Conservation (phyloP, 305 asterid genomes). For the Stenogyne calaminthoides region DNA sequence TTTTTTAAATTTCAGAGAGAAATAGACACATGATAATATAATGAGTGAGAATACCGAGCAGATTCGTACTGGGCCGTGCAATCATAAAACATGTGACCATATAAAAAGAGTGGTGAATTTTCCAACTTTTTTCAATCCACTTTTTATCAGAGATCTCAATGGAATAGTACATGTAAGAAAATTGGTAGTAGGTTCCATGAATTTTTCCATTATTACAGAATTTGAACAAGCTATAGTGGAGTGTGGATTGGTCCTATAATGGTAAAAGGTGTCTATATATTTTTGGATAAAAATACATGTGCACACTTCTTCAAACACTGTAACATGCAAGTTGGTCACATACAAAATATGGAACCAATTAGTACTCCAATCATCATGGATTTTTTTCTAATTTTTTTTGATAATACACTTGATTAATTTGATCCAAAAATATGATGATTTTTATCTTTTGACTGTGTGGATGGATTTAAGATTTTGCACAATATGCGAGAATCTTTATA, state of each 20-base stretch:
- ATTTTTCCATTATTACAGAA: constrained; percentile 12
- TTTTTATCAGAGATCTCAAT: background rate
- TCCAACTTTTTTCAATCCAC: background rate
- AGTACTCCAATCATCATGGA: background rate
- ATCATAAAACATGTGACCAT: background rate
- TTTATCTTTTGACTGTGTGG: no score
- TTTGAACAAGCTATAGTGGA: constrained; percentile 9
- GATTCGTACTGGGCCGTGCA: background rate
- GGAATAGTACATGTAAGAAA: background rate
- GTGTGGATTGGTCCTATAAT: constrained; percentile 5
- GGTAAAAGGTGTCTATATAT: constrained; percentile 13
- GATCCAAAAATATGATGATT: background rate
- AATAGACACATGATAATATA: no score
- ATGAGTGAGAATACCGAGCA: no score
- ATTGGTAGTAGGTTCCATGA: constrained; percentile 20
- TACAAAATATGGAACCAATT: background rate
- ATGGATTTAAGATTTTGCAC: no score
- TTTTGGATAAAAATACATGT: constrained; percentile 26
- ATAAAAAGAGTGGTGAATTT: background rate
- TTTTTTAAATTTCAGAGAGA: no score
- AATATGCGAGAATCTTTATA: no score
- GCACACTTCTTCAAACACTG: constrained; percentile 9
- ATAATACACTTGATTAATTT: background rate
- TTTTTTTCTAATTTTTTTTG: background rate
- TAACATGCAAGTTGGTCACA: background rate